Evolutionary conservation across 225 moss, liverwort and hornwort genomes (phyloP).

Genomic region (Polytrichum commune): DNA sequence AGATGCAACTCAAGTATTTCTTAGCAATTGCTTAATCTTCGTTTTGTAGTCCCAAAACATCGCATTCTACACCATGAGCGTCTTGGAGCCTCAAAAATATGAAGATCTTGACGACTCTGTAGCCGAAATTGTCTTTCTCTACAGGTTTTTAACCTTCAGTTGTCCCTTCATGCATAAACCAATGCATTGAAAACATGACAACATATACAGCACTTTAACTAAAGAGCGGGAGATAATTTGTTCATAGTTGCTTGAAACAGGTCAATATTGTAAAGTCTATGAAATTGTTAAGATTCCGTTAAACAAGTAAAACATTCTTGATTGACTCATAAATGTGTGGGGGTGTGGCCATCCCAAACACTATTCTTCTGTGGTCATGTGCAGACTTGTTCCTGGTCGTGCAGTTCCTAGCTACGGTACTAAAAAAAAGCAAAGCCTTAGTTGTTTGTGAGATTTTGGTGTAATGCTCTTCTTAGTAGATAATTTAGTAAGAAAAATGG

Average conservation of each 20-base stretch:
- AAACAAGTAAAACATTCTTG: neutral
- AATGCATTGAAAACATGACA: too few species aligned
- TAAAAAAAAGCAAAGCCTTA: neutral
- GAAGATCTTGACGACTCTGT: constrained; percentile 18
- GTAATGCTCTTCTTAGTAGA: too few species aligned
- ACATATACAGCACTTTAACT: too few species aligned
- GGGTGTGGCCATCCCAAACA: neutral
- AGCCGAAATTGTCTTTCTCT: constrained; percentile 74
- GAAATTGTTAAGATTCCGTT: too few species aligned
- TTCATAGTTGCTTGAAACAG: too few species aligned
- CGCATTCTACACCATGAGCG: constrained; percentile 74
- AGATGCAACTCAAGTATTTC: too few species aligned
- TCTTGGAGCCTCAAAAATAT: constrained; percentile 55
- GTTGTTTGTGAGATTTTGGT: neutral
- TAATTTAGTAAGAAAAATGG: neutral
- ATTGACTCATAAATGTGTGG: neutral
- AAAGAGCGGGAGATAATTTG: too few species aligned
- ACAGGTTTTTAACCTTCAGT: constrained; percentile 44
- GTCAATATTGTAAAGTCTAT: too few species aligned
- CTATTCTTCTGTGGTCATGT: constrained; percentile 2
- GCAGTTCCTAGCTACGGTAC: constrained; percentile 85
- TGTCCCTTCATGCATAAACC: too few species aligned
- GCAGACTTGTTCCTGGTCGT: constrained; percentile 75
- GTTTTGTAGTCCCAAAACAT: constrained; percentile 64
- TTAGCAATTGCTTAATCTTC: too few species aligned